Evolutionary conservation across 441 rosid species (phyloP), one percentile per base, ranked within the genome.

Genomic region (Adansonia madagascariensis): DNA sequence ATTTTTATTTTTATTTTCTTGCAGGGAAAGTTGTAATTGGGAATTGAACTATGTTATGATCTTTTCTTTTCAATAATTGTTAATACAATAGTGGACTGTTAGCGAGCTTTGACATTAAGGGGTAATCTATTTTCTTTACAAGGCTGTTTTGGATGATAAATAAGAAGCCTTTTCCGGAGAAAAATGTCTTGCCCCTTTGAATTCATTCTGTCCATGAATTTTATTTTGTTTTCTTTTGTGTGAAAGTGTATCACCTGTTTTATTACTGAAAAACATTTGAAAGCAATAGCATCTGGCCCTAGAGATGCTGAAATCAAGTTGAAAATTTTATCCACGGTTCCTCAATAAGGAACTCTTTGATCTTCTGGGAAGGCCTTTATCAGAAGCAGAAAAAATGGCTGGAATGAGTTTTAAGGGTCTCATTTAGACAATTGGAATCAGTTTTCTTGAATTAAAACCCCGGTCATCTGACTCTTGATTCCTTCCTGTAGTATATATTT

Each of bases 401-500:
- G 53, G 3, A 49, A 65, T 4, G 43, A 56, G 39, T 49, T 73
- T 15, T 27, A 39, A 35, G 4, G 14, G 69, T 7, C 39, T 35
- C 11, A 31, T 31, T 17, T 59, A 22, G 64, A 2, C 6, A 20
- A 20, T 64, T 15, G 15, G 35, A 15, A 50, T 17, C 17, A 9
- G 27, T 67, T 62, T 47, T 31, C 31, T 24, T 66, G 61, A 24
- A 53, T 67, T 47, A 15, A 56, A 56, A 52, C n/a, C 6, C 12
- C 6, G n/a, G 35, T 46, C 31, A 17, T 55, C 15, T 57, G 44
- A 71, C 66, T 61, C 4, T 57, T 35, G 66, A n/a, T 12, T 20
- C 47, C 20, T 71, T 46, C 46, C 59, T 62, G n/a, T 79, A 2
- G 46, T 35, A 75, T 39, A 46, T 39, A 27, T 56, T 64, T 24